Evolutionary conservation across 1,139 yeast genomes (phyloP).

Genomic region (Pichia sp.): DNA sequence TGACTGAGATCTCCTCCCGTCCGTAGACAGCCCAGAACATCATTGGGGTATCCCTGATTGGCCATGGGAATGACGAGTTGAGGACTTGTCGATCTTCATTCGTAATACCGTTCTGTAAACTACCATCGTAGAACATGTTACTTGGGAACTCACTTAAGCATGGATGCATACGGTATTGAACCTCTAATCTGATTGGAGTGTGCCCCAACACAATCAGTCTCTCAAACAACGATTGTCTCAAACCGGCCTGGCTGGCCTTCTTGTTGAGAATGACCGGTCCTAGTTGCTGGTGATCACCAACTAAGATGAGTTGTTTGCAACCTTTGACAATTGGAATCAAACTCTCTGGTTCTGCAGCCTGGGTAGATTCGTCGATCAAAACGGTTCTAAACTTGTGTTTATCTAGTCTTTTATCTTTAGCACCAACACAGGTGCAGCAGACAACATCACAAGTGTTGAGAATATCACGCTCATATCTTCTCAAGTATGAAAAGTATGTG

Average conservation of each 20-base stretch:
- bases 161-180: constrained; percentile 96
- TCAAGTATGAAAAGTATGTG: constrained; percentile 39
- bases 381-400: constrained; percentile 64
- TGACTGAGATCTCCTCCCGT: constrained; percentile 77
- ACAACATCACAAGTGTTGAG: constrained; percentile 69
- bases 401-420: constrained; percentile 66
- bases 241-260: constrained; percentile 80
- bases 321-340: constrained; percentile 86
- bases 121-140: constrained; percentile 90
- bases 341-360: constrained; percentile 90
- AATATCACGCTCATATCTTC: constrained; percentile 46
- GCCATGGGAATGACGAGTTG: constrained; percentile 80
- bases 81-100: constrained; percentile 59
- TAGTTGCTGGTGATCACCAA: constrained; percentile 93
- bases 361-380: constrained; percentile 88
- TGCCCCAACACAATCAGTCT: constrained; percentile 81
- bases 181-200: constrained; percentile 79
- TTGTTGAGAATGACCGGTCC: constrained; percentile 86
- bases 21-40: constrained; percentile 94
- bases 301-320: constrained; percentile 81
- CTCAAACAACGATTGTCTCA: constrained; percentile 81
- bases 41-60: constrained; percentile 76
- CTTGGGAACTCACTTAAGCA: constrained; percentile 81
- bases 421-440: constrained; percentile 91
- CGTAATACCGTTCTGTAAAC: constrained; percentile 87